A percentile compares a stretch with the other conserved stretches of the same genome.
Evolutionary conservation across 768 basidiomycete genomes (phyloP).

Genomic region (Suillus brevipes): DNA sequence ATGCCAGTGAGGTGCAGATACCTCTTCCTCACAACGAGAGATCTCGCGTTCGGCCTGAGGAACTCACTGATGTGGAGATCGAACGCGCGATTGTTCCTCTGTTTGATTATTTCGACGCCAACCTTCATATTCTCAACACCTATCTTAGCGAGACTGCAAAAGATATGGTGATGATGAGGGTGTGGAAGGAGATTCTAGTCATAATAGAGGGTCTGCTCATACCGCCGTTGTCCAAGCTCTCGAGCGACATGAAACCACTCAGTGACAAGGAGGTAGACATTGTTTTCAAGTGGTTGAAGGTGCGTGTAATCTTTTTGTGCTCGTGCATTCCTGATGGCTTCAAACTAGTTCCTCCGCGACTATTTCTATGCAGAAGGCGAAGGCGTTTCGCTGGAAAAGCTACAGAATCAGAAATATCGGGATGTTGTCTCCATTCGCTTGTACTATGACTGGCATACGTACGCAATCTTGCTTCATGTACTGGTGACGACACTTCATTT

Average conservation of each 20-base stretch:
- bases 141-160: conserved; percentile 82
- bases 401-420: conserved; percentile 94
- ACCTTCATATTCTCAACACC: conserved; percentile 87
- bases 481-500: conserved; percentile 11
- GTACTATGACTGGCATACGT: conserved; percentile 97
- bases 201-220: conserved; percentile 88
- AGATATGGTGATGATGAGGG: conserved; percentile 86
- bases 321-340: not conserved
- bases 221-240: conserved; percentile 81
- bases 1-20: conserved; percentile 69
- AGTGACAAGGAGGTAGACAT: conserved; percentile 97
- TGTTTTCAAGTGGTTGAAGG: conserved; percentile 98
- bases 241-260: conserved; percentile 89
- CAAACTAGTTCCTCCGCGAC: conserved; percentile 79
- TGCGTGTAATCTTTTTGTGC: conserved; percentile 29
- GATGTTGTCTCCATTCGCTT: conserved; percentile 87
- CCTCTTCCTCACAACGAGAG: conserved; percentile 76
- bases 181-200: conserved; percentile 94
- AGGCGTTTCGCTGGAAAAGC: conserved; percentile 77
- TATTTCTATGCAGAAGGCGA: conserved; percentile 96
- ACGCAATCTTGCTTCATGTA: conserved; percentile 29
- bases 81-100: conserved; percentile 89
- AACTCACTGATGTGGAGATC: conserved; percentile 89
- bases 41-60: conserved; percentile 74
- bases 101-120: conserved; percentile 96